Base-by-base conservation (phyloP, 768 basidiomycete species). In the Dacryopinax spathularia region DNA sequence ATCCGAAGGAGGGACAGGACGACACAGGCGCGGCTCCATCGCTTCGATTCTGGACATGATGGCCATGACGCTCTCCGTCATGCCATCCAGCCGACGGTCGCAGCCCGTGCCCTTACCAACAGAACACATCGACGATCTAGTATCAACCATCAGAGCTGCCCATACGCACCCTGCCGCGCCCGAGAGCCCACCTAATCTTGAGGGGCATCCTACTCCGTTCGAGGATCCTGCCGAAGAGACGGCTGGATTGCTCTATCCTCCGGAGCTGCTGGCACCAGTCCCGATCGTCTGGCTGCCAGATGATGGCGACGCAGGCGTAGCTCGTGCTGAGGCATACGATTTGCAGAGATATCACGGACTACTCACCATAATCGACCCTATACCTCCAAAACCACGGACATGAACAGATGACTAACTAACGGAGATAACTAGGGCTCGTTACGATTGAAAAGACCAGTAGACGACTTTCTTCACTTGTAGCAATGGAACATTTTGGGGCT, bases 241-340 rank as follows among this genome's bases (percentile, higher is more conserved):
- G 81, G 80, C 82, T 5, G 84, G 84, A 16, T 83, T 91, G 63
- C 75, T 92, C 36, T 92, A 91, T 70, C 87, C 89, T 2, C 87
- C 89, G 1, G 89, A 89, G 72, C 78, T 91, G 37, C 80, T 88
- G 66, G 87, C 87, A 13, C 87, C 88, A 18, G 76, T 81, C 20
- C 89, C 88, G 0, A 83, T 87, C 65, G 87, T 92, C 60, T 91
- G 89, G 89, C 77, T 91, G n/a, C 87, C 87, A 0, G 85, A 87
- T 71, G 89, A 90, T 71, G 35, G 61, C 4, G 60, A 65, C 20
- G 83, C 84, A 16, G 86, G 86, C 25, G 83, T 89, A 16, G 87
- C 85, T 7, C 79, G 81, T 36, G 82, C 85, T 4, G 89, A 91
- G 72, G 88, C 88, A 31, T 77, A 80, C 59, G 89, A 92, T 73